Conservation (phyloP, 2,329 filamentous ascomycete species). For the Apiospora kogelbergensis region DNA sequence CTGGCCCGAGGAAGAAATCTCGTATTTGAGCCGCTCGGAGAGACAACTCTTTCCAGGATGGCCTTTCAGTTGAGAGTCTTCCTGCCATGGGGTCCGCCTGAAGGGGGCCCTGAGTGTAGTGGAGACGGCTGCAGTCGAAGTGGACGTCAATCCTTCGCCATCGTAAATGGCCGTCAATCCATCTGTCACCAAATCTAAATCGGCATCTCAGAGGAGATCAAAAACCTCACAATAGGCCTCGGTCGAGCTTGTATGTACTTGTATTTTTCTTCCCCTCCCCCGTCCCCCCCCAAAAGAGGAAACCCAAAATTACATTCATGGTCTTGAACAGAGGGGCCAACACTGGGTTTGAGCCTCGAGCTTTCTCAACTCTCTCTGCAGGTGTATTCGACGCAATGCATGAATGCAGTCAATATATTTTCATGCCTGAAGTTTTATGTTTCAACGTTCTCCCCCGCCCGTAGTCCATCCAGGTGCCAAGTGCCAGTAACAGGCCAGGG, state of each 20-base stretch:
- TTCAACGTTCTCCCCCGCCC: neutral
- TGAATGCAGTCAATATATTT: neutral
- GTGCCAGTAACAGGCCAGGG: neutral
- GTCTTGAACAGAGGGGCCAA: neutral
- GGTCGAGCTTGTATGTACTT: neutral
- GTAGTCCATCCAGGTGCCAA: no score
- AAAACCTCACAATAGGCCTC: neutral
- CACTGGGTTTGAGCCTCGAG: neutral
- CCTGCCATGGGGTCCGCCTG: neutral
- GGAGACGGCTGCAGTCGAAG: neutral
- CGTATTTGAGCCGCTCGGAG: slow-evolving; percentile 10
- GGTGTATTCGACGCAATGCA: neutral
- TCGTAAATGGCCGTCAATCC: neutral
- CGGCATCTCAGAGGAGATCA: neutral
- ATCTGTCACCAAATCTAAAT: slow-evolving; percentile 5
- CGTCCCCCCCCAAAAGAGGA: no score
- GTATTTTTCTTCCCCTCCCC: no score
- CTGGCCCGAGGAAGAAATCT: neutral
- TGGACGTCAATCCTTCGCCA: neutral
- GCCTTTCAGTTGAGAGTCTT: no score
- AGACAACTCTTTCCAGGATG: neutral
- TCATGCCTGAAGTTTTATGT: neutral
- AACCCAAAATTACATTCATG: no score
- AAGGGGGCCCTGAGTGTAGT: neutral
- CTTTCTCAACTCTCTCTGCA: neutral